Evolutionary conservation across 1,139 yeast species (phyloP), one percentile per base, ranked within the genome.

Genomic region (Wickerhamomyces sp.): DNA sequence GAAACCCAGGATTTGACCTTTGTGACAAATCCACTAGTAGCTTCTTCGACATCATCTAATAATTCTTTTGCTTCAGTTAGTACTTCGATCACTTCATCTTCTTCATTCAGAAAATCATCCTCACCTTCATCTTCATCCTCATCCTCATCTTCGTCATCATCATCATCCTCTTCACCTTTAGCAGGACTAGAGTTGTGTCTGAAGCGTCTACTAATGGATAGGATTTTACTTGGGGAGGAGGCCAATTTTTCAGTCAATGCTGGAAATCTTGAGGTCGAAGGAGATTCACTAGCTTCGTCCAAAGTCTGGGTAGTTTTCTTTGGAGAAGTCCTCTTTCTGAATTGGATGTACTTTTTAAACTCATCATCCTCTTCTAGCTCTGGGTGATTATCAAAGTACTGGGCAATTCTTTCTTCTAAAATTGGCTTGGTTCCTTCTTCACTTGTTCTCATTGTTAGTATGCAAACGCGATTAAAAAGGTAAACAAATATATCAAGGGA

Each of bases 321-420:
- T 41, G 58, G 57, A 16, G 60, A 51, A 21, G 36, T 38, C 42
- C 39, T 54, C 45, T 45, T 44, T 47, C 58, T 54, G 36, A 48
- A 53, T 14, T 31, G 39, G 19, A 50, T 49, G 33, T 34, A 59
- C 34, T 56, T 58, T 38, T 42, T 46, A 45, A 47, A 60, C 9
- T 42, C 43, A 2, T 39, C 35, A 35, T 45, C 45, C 35, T 47
- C 50, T 44, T 54, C 54, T 44, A 55, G 46, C 53, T 62, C 54
- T 13, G 63, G 62, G 36, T 58, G 54, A 38, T 45, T 44, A 38
- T 56, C 58, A 37, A 58, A 49, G 40, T 53, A 51, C 27, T 39
- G 48, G 29, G 38, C 32, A 24, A 58, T 40, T 45, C 58, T 52
- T 19, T 54, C 56, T 41, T 57, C 62, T 37, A 58, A 41, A 27